Evolutionary conservation across 176 grass and related monocot species (phyloP), one percentile per base, ranked within the genome.

Genomic region (Paspalum notatum): DNA sequence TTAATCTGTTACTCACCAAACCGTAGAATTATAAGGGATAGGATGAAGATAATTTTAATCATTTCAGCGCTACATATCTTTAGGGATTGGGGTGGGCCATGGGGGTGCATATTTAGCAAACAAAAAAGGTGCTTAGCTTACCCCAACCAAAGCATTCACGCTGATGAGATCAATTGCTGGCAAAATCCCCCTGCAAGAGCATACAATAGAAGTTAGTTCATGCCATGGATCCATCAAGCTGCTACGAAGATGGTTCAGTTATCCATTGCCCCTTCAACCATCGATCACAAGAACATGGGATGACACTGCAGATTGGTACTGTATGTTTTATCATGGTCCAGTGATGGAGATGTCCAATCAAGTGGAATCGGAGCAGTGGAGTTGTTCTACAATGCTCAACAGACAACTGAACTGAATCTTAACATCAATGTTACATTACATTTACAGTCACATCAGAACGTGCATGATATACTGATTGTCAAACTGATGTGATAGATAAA

Each of bases 161-260:
- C 93, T 49, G 37, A 99, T 86, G 56, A 99, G 82, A 88, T 99
- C 97, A 72, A 96, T 86, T 56, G 97, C 97, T 66, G 90, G 89
- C 44, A 99, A 91, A 80, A 99, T 96, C 80, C 97, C 93, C 46
- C 97, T 99, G 83, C 78, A 84, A 84, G 42, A 77, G 39, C 54
- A 68, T 39, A 69, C 71, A 21, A 84, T 2, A 44, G 1, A 45
- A 38, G 21, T 78, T 27, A 86, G 59, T 61, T 18, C 65, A 59
- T 13, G n/a, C 4, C 62, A 65, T 49, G 5, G 63, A 21, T 67
- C 21, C 25, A 9, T 26, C 38, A 44, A 50, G 42, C 21, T 54
- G 8, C 48, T 45, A 46, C 50, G 58, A 45, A 40, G 39, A 58
- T 44, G 49, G 45, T 61, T 57, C 40, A n/a, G 6, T 62, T 71